These are phyloP conservation scores for rapeseed (Brassica napus) DNA, from an alignment of 345 rosid species.

Conservation along the genomic window DNA sequence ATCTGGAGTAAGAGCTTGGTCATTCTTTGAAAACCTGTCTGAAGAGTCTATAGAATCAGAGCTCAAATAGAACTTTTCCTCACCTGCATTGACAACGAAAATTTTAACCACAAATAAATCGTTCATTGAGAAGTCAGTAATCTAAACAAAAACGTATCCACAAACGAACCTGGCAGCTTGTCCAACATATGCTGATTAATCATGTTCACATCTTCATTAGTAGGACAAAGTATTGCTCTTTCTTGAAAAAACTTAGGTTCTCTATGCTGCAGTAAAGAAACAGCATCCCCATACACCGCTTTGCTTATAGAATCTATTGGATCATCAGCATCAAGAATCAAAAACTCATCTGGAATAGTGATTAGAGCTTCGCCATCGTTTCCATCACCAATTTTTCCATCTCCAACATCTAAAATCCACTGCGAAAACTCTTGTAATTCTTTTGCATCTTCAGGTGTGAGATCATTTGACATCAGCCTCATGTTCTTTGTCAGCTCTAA, in stretches of 20 bases:
- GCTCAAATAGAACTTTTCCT: not conserved
- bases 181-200: no score
- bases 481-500: not conserved
- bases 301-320: no score
- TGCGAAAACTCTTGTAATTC: not conserved
- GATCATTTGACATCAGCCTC: not conserved
- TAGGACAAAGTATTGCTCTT: no score
- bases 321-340: no score
- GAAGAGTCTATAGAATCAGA: not conserved
- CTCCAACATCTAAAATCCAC: not conserved
- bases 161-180: not conserved
- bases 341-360: no score
- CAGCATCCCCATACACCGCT: no score
- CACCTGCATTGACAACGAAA: not conserved
- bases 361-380: no score
- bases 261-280: no score
- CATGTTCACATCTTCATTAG: no score
- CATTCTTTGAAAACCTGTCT: not conserved
- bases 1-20: not conserved
- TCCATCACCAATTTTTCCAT: no score
- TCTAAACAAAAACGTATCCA: not conserved
- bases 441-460: not conserved
- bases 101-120: not conserved
- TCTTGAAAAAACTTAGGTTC: no score
- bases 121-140: not conserved